Conservation (phyloP, 2,329 filamentous ascomycete genomes). For the Ophiosphaerella herpotricha region DNA sequence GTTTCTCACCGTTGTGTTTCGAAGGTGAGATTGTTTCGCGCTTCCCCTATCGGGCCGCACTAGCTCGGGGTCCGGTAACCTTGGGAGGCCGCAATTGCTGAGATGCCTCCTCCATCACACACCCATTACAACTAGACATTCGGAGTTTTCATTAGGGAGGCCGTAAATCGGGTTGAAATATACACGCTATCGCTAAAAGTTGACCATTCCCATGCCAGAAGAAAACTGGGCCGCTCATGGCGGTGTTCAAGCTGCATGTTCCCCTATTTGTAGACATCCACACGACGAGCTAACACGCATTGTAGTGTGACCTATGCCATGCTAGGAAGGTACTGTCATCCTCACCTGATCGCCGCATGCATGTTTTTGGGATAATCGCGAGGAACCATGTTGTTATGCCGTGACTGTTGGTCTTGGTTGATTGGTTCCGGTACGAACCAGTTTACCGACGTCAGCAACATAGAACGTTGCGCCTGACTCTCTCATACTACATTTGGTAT, state of each 20-base stretch:
- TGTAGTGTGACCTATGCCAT: conserved; percentile 37
- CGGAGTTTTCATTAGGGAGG: not conserved
- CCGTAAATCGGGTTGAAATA: not conserved
- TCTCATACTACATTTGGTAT: not conserved
- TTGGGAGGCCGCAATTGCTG: conserved; percentile 1
- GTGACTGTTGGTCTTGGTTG: no score
- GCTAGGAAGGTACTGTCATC: conserved; percentile 23
- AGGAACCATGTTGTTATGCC: no score
- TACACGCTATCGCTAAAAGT: not conserved
- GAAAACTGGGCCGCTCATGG: conserved; percentile 39
- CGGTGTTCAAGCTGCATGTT: conserved; percentile 28
- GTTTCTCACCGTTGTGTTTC: no score
- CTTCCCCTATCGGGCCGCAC: not conserved
- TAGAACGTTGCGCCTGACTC: no score
- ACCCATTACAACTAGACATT: not conserved
- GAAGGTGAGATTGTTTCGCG: no score
- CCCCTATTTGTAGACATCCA: not conserved
- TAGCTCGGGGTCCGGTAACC: conserved; percentile 5
- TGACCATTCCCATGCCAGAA: conserved; percentile 29
- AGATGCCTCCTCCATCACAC: not conserved
- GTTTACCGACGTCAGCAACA: no score
- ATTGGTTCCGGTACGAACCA: no score
- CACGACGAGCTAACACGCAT: not conserved
- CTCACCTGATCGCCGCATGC: no score
- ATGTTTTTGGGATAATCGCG: no score